Percentiles rank a stretch among this genome's conserved stretches.
These are phyloP conservation scores for Cordyceps javanica DNA, from an alignment of 2,329 filamentous ascomycete genomes.

Conservation along the genomic window DNA sequence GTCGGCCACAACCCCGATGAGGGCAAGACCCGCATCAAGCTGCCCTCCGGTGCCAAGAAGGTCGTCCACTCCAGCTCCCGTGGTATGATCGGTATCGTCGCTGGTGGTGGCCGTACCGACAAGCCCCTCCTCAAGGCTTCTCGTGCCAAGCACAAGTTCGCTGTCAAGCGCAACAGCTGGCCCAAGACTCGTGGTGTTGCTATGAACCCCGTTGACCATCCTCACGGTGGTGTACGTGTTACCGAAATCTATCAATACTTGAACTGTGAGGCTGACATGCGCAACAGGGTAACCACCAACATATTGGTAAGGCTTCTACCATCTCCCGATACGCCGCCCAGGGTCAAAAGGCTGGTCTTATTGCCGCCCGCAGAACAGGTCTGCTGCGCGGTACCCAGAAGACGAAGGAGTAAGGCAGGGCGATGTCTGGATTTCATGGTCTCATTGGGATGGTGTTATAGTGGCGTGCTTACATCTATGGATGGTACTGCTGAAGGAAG, in stretches of 20 bases:
- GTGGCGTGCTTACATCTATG: conserved; percentile 55
- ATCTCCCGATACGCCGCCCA: conserved; percentile 96
- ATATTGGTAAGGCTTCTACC: conserved; percentile 99
- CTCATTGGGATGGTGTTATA: conserved; percentile 61
- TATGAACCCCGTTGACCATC: conserved; percentile 99
- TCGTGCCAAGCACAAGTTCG: conserved; percentile 99
- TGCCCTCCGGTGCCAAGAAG: conserved; percentile 98
- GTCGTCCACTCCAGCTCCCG: conserved; percentile 84
- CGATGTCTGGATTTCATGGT: conserved; percentile 43
- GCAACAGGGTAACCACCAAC: conserved; percentile 92
- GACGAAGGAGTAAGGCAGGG: conserved; percentile 77
- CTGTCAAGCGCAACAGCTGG: conserved; percentile 99
- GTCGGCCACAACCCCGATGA: conserved; percentile 97
- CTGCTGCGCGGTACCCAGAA: conserved; percentile 99
- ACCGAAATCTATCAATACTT: background rate
- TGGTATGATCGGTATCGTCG: conserved; percentile 99
- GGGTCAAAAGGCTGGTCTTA: conserved; percentile 99
- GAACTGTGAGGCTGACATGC: conserved; percentile 35
- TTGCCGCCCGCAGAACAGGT: conserved; percentile 99
- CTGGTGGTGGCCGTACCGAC: conserved; percentile 98
- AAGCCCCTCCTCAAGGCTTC: conserved; percentile 99
- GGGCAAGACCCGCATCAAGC: conserved; percentile 99
- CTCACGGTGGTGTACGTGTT: conserved; percentile 76
- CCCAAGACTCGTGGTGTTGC: conserved; percentile 99
- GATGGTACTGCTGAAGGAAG: conserved; percentile 43